Evolutionary conservation across 2,329 filamentous ascomycete genomes (phyloP).

Genomic region (Plenodomus tracheiphilus): DNA sequence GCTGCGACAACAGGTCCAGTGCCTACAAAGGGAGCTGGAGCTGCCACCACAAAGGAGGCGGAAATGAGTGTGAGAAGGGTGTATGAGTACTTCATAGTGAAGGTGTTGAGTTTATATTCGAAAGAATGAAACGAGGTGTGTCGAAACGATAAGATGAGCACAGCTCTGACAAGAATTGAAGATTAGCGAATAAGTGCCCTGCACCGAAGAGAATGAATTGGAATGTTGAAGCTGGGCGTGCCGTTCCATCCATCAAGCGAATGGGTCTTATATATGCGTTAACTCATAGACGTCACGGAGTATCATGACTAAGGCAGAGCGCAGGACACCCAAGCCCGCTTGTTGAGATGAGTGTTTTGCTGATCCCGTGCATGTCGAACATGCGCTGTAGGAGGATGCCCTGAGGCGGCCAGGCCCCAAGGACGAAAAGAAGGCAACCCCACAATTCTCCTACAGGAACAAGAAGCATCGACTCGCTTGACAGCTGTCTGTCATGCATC

Average conservation of each 20-base stretch:
- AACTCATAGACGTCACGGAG: constrained; percentile 2
- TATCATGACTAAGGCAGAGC: constrained; percentile 13
- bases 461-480: constrained; percentile 21
- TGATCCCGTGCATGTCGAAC: constrained; percentile 39
- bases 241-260: constrained; percentile 11
- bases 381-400: constrained; percentile 39
- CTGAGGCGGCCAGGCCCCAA: constrained; percentile 24
- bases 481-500: constrained; percentile 17
- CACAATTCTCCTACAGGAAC: constrained; percentile 36
- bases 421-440: constrained; percentile 18
- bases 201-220: constrained; percentile 31
- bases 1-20: constrained; percentile 30
- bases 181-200: constrained; percentile 35
- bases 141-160: constrained; percentile 36
- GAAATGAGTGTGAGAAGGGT: constrained; percentile 42
- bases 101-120: constrained; percentile 6
- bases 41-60: constrained; percentile 36
- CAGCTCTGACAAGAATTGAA: constrained; percentile 40
- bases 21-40: constrained; percentile 35
- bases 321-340: constrained; percentile 16
- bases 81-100: constrained; percentile 41
- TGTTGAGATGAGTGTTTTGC: constrained; percentile 20
- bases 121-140: constrained; percentile 27
- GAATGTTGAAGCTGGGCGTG: constrained; percentile 21
- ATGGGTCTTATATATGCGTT: constrained; percentile 27